Percentiles rank a stretch among this genome's conserved stretches.
These are phyloP conservation scores for Trichoderma lentiforme DNA, from an alignment of 2,329 filamentous ascomycete species.

Conservation along the genomic window DNA sequence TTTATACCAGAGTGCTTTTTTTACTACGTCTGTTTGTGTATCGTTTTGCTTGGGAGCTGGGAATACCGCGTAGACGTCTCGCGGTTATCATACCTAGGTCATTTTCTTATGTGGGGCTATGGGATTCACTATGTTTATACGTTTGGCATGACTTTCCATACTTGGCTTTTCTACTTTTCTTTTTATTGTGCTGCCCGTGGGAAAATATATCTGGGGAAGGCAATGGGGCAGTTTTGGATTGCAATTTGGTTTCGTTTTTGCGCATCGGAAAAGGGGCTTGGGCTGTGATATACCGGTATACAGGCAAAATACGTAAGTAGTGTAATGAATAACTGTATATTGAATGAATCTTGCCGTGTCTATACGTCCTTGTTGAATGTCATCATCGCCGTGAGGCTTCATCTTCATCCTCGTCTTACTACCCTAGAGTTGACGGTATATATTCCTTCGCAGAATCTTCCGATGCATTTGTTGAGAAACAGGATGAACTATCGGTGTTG, in stretches of 20 bases:
- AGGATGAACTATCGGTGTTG: fast-evolving
- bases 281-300: neutral
- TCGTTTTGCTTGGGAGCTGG: neutral
- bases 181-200: neutral
- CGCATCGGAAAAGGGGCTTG: neutral
- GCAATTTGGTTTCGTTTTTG: neutral
- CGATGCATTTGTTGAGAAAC: neutral
- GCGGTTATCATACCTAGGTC: neutral
- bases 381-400: neutral
- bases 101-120: neutral
- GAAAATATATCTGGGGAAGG: neutral
- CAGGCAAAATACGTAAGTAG: neutral
- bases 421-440: neutral
- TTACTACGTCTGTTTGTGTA: neutral
- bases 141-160: neutral
- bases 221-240: neutral
- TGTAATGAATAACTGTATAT: constrained; percentile 13
- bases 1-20: constrained; percentile 19
- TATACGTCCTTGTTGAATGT: neutral
- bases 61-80: neutral
- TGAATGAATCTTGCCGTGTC: neutral
- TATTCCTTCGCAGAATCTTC: neutral
- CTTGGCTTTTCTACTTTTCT: neutral
- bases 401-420: neutral
- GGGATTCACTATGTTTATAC: neutral